Base-by-base conservation (phyloP, 2,329 filamentous ascomycete genomes). In the Aureobasidium sp. region DNA sequence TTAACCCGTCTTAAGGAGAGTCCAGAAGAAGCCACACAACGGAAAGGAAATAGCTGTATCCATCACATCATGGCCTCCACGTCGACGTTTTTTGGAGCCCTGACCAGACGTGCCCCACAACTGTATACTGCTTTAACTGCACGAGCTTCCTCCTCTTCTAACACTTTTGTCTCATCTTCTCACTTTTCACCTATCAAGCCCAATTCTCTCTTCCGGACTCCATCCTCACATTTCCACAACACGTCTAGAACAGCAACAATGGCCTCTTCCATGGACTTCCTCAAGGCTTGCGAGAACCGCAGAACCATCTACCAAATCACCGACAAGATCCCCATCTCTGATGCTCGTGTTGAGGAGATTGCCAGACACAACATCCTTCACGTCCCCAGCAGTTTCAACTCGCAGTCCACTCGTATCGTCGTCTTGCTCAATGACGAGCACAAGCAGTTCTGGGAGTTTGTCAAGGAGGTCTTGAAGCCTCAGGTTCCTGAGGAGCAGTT, bases 381-480 rank as follows among this genome's bases (percentile, higher is more conserved):
- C 74, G 81, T 87, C 1, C 92, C 92, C 46, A 88, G 84, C 59
- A 86, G 87, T 66, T 97, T 96, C 87, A 96, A 97, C 85, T 89
- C 86, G 46, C 92, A 96, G 80, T 86, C 86, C 68, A 88, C 89
- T 67, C 87, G 92, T 64, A 78, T 88, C 63, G 83, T 96, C 52
- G 83, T 96, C 57, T 84, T 97, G 61, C 82, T 94, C 71, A 87
- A 88, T 70, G 84, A 83, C 65, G 89, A 96, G 75, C 92, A 97
- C 79, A 86, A 92, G 70, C 88, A 89, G 78, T 85, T 96, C 69
- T 97, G 92, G 93, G 87, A 90, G 73, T 80, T 91, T 64, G 82
- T 85, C 61, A 76, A 79, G 64, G 84, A 87, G 32, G 77, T 82
- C 59, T 80, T 93, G 63, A 85, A 87, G 78, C 78, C 79, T 26